These are phyloP conservation scores for Neoboletus subvelutipes DNA, from an alignment of 768 basidiomycete species.

Conservation along the genomic window DNA sequence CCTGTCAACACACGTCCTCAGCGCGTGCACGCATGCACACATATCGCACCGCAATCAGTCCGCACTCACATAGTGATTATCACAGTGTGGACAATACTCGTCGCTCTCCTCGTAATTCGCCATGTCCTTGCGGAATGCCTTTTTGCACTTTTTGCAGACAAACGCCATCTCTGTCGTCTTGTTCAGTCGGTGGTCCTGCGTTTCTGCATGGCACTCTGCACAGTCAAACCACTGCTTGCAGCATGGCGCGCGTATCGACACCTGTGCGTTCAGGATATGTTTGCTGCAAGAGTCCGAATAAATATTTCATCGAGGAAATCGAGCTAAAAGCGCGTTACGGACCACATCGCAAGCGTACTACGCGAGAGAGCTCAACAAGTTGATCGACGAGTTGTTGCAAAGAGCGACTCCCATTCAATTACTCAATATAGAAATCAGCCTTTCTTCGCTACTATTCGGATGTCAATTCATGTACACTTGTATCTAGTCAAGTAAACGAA, in stretches of 20 bases:
- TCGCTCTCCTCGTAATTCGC: constrained; percentile 89
- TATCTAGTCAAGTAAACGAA: background rate
- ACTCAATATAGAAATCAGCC: constrained; percentile 1
- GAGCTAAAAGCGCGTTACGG: constrained; percentile 9
- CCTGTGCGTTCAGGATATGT: constrained; percentile 95
- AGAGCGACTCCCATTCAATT: background rate
- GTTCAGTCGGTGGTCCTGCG: constrained; percentile 66
- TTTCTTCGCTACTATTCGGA: too few species aligned
- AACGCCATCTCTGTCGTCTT: constrained; percentile 85
- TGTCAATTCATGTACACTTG: background rate
- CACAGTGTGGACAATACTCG: constrained; percentile 97
- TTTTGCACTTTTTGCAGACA: constrained; percentile 88
- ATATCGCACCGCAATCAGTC: background rate
- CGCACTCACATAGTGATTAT: constrained; percentile 91
- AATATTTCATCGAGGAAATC: background rate
- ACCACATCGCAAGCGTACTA: constrained; percentile 24
- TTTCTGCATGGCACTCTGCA: constrained; percentile 89
- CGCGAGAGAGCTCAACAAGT: background rate
- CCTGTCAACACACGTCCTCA: constrained; percentile 44
- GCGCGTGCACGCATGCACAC: background rate
- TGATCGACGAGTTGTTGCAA: too few species aligned
- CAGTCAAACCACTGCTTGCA: constrained; percentile 99
- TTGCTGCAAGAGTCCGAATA: constrained; percentile 52
- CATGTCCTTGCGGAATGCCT: constrained; percentile 98
- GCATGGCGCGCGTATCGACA: constrained; percentile 93